These are phyloP conservation scores for Irpex sp. DNA, from an alignment of 1,284 basidiomycete genomes.

Conservation along the genomic window DNA sequence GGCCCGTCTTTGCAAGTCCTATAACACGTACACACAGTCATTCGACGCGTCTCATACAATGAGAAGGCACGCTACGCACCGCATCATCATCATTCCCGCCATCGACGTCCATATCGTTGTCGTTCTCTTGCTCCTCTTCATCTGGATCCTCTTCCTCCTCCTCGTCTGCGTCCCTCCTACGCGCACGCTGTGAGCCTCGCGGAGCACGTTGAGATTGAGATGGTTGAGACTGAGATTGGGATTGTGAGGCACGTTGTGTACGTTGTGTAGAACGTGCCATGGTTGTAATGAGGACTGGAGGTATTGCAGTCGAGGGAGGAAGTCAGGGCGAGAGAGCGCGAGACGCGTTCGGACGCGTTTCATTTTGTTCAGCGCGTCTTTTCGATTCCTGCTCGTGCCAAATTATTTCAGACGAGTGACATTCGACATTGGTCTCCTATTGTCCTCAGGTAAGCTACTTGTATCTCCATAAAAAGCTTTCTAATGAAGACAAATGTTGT, in stretches of 20 bases:
- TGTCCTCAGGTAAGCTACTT: too few relatives aligned
- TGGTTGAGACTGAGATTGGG: conserved; percentile 27
- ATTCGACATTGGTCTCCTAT: too few relatives aligned
- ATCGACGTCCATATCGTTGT: conserved; percentile 8
- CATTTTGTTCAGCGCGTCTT: background rate
- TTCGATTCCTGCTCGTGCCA: background rate
- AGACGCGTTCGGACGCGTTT: background rate
- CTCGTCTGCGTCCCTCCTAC: conserved; percentile 10
- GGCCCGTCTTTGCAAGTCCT: conserved; percentile 58
- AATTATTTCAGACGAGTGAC: background rate
- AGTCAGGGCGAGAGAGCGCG: background rate
- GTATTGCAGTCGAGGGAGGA: background rate
- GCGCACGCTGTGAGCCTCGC: background rate
- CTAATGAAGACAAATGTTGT: too few relatives aligned
- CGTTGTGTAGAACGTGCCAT: conserved; percentile 13
- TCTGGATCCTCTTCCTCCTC: conserved; percentile 7
- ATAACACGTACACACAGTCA: background rate
- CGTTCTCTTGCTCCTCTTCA: background rate
- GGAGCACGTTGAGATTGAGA: conserved; percentile 13
- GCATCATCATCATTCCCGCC: conserved; percentile 19
- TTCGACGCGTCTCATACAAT: background rate
- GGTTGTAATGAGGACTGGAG: background rate
- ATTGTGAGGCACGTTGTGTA: conserved; percentile 26
- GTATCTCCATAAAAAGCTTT: too few relatives aligned
- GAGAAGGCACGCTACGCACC: background rate